Percentiles rank a stretch among this genome's conserved stretches.
Evolutionary conservation across 257 asterid genomes (phyloP).

Genomic region (Forsythia suspensa): DNA sequence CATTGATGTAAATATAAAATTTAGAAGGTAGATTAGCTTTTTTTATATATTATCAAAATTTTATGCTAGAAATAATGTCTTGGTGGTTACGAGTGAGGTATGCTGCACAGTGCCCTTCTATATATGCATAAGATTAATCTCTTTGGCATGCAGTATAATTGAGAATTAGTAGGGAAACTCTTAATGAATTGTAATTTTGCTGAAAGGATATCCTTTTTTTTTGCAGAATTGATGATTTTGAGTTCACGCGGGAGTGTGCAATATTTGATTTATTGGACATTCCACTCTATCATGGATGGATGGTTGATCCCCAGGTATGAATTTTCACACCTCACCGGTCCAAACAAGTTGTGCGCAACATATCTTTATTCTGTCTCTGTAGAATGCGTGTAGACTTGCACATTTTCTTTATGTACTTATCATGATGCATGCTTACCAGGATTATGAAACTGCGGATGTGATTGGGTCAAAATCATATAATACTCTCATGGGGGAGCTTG

Average conservation of each 20-base stretch:
- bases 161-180: neutral
- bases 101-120: neutral
- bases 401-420: constrained; percentile 22
- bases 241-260: constrained; percentile 96
- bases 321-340: constrained; percentile 11
- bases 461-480: constrained; percentile 92
- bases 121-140: neutral
- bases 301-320: constrained; percentile 92
- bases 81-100: neutral
- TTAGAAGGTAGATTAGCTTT: constrained; percentile 58
- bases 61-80: constrained; percentile 2
- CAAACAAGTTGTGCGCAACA: neutral
- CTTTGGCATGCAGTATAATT: constrained; percentile 12
- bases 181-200: constrained; percentile 20
- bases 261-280: constrained; percentile 92
- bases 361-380: neutral
- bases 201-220: constrained; percentile 15
- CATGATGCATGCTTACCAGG: constrained; percentile 46
- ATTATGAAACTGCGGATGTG: constrained; percentile 70
- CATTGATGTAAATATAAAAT: constrained; percentile 88
- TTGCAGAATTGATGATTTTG: constrained; percentile 90
- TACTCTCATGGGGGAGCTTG: constrained; percentile 88
- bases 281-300: constrained; percentile 99
- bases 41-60: neutral
- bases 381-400: neutral